Percentiles rank a stretch among this genome's conserved stretches.
These are phyloP conservation scores for Umbelopsis sp. DNA, from an alignment of 192 early-diverging fungal species.

Conservation along the genomic window DNA sequence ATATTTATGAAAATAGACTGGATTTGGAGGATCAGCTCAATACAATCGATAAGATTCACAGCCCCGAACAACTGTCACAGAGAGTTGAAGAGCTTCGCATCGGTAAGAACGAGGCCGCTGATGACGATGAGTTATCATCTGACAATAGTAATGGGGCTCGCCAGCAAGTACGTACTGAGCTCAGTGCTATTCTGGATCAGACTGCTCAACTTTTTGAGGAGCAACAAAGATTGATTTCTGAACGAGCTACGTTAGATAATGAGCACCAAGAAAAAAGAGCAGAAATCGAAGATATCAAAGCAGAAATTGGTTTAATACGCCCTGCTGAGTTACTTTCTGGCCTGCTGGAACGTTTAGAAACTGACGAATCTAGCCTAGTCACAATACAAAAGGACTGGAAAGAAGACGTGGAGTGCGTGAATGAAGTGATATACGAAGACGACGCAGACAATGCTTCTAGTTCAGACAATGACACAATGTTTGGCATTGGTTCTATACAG, in stretches of 20 bases:
- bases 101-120: neutral
- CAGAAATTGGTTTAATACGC: conserved; percentile 44
- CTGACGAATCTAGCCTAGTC: conserved; percentile 23
- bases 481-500: conserved; percentile 29
- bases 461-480: conserved; percentile 22
- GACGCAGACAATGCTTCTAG: conserved; percentile 25
- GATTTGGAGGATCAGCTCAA: conserved; percentile 41
- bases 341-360: conserved; percentile 42
- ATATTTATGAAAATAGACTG: conserved; percentile 48
- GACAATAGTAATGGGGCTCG: neutral
- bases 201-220: conserved; percentile 43
- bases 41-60: neutral
- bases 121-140: conserved; percentile 13
- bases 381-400: conserved; percentile 37
- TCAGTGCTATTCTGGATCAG: conserved; percentile 41
- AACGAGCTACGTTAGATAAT: conserved; percentile 40
- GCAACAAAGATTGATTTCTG: conserved; percentile 36
- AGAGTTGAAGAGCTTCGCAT: conserved; percentile 14
- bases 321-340: conserved; percentile 50
- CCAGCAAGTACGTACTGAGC: conserved; percentile 17
- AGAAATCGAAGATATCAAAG: conserved; percentile 41
- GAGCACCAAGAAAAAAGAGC: conserved; percentile 38
- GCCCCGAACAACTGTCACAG: conserved; percentile 1
- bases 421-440: conserved; percentile 4
- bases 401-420: conserved; percentile 32